Conservation (phyloP, 495 filamentous ascomycete genomes). For the Penicillium roqueforti region DNA sequence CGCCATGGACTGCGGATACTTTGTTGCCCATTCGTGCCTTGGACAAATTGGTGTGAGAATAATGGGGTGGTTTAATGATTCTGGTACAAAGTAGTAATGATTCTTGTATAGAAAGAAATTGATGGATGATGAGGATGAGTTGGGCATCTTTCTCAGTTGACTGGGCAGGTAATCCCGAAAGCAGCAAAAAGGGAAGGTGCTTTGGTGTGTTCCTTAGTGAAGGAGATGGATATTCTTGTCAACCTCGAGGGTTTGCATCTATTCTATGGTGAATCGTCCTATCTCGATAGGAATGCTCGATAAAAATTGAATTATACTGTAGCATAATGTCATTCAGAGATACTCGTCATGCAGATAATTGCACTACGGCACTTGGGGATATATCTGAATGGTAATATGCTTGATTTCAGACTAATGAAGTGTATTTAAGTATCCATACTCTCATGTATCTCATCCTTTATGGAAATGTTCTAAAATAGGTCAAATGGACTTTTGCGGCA, state of each 20-base stretch:
- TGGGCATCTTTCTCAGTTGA: neutral
- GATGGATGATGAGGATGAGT: neutral
- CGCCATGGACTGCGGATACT: slow-evolving; percentile 29
- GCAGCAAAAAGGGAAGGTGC: neutral
- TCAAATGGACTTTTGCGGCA: neutral
- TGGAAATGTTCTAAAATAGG: neutral
- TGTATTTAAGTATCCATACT: no score
- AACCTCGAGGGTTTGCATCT: neutral
- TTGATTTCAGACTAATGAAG: neutral
- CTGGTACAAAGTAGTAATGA: no score
- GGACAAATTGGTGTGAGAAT: no score
- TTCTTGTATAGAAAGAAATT: neutral
- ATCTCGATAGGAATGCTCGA: neutral
- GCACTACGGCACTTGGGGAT: no score
- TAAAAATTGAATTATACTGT: no score
- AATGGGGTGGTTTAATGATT: no score
- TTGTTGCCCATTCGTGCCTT: slow-evolving; percentile 31
- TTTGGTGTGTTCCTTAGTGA: neutral
- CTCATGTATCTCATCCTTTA: no score
- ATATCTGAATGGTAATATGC: neutral
- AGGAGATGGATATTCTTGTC: neutral
- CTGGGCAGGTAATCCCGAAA: neutral
- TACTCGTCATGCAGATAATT: no score
- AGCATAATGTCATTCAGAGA: neutral
- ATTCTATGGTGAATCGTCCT: no score